Conservation (phyloP, 1,284 basidiomycete species). For the Heterobasidion annosum region DNA sequence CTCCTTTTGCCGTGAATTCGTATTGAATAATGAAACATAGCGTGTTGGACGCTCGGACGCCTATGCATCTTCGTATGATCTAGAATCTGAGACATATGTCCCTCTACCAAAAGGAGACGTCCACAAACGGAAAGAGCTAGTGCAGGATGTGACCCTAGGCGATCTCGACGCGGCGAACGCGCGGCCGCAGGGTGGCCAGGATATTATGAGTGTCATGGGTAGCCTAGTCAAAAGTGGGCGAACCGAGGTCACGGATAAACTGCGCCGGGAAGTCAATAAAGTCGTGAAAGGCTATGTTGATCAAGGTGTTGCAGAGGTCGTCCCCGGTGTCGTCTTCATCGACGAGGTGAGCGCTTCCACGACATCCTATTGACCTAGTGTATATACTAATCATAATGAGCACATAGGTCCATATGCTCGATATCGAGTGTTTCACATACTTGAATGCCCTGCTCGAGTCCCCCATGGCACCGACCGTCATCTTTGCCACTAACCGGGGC, state of each 20-base stretch:
- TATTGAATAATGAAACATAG: constrained; percentile 25
- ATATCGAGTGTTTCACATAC: constrained; percentile 99
- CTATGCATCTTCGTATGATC: constrained; percentile 96
- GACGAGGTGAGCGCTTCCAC: constrained; percentile 69
- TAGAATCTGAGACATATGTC: constrained; percentile 98
- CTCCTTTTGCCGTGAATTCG: constrained; percentile 2
- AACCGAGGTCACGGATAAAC: constrained; percentile 96
- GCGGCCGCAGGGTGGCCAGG: constrained; percentile 89
- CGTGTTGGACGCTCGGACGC: constrained; percentile 96
- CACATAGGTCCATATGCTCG: constrained; percentile 92
- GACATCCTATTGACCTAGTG: not conserved
- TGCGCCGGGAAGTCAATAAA: constrained; percentile 93
- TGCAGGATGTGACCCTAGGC: constrained; percentile 95
- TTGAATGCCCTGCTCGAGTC: constrained; percentile 94
- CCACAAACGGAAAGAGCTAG: constrained; percentile 94
- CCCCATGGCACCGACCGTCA: constrained; percentile 94
- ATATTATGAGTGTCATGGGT: constrained; percentile 99
- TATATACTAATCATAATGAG: too few relatives aligned
- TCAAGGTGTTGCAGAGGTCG: constrained; percentile 95
- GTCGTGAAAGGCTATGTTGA: constrained; percentile 98
- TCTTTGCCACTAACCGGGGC: constrained; percentile 94
- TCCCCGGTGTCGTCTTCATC: constrained; percentile 97
- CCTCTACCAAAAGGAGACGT: constrained; percentile 97
- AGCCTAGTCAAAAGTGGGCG: constrained; percentile 91
- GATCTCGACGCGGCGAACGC: constrained; percentile 97